Base-by-base conservation (phyloP, 768 basidiomycete genomes). In the Russula abietina region DNA sequence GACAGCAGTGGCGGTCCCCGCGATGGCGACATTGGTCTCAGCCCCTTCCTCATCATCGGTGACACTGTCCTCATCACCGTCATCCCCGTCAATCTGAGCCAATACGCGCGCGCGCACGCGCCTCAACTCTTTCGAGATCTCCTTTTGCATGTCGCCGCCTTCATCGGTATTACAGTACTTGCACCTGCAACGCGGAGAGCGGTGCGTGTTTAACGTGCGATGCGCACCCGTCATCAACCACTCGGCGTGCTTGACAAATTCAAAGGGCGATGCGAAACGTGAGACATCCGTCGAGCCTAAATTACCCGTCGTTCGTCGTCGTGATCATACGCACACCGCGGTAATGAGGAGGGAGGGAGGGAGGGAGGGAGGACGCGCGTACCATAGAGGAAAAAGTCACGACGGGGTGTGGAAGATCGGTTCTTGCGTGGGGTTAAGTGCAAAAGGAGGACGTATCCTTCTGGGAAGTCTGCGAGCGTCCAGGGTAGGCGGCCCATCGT, bases 331-430 rank as follows among this genome's bases (percentile, higher is more conserved):
- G 19, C 19, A 43, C n/a, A n/a, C n/a, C n/a, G n/a, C n/a, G n/a
- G n/a, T n/a, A n/a, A n/a, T n/a, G n/a, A n/a, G n/a, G n/a, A n/a
- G n/a, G n/a, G n/a, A n/a, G n/a, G n/a, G n/a, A n/a, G n/a, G n/a
- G n/a, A n/a, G n/a, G n/a, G n/a, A n/a, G n/a, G n/a, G n/a, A n/a
- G n/a, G n/a, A n/a, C n/a, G n/a, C n/a, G n/a, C n/a, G n/a, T n/a
- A 64, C 62, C 62, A 48, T 64, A 64, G 46, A 64, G 62, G 46
- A 48, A 55, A 26, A 64, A 39, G 30, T 64, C 62, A 24, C 62
- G 62, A 26, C 62, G 62, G 0, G 26, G 36, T 12, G 16, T 16
- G 26, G n/a, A n/a, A n/a, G n/a, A n/a, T n/a, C 22, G 12, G 17
- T 22, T 9, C 6, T 28, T 57, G 1, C 39, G 28, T 4, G 57